Percentiles rank a stretch among this genome's conserved stretches.
Conservation (phyloP, 2,329 filamentous ascomycete genomes). For the Clarireedia monteithiana region DNA sequence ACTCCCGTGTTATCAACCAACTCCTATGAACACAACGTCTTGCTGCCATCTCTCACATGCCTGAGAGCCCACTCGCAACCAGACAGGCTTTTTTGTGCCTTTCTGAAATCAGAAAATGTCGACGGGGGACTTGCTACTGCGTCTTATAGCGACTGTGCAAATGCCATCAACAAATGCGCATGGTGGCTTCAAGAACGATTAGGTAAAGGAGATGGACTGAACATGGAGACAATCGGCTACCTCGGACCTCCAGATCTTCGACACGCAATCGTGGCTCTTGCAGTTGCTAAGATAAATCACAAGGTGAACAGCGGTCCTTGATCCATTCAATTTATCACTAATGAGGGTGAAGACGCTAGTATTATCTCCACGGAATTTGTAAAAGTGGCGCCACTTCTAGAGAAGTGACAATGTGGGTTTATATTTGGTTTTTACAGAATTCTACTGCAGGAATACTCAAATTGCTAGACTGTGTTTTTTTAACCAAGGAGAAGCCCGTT, state of each 20-base stretch:
- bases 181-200: background rate
- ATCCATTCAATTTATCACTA: background rate
- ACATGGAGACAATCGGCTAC: background rate
- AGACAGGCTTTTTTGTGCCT: background rate
- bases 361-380: background rate
- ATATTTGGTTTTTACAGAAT: no score
- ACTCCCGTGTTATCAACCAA: background rate
- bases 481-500: constrained; percentile 28
- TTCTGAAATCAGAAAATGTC: background rate
- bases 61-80: background rate
- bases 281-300: background rate
- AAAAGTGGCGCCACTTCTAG: no score
- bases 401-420: no score
- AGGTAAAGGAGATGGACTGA: background rate
- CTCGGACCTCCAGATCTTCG: background rate
- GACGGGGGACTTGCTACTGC: background rate
- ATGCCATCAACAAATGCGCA: background rate
- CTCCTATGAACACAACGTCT: background rate
- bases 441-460: background rate
- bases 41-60: background rate
- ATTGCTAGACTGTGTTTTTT: constrained; percentile 16
- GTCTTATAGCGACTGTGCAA: background rate
- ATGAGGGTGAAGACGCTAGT: background rate
- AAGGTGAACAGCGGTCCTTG: background rate
- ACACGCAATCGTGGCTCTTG: background rate